Base-by-base conservation (phyloP, 148 eudicot species). In the Beta vulgaris region DNA sequence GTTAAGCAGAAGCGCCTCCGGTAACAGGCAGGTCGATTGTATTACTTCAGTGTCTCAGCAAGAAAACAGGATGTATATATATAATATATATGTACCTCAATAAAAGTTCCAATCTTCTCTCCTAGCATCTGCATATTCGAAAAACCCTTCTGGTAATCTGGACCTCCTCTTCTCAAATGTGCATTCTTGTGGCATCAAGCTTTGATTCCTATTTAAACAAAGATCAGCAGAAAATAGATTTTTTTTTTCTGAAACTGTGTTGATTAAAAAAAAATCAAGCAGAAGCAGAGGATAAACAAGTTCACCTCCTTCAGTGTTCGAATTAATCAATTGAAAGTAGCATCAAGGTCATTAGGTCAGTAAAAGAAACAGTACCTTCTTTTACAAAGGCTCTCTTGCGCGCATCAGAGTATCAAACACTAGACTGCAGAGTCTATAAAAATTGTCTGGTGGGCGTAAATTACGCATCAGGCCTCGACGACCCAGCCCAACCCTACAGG, bases 101-200 rank as follows among this genome's bases (percentile, higher is more conserved):
- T 87, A 26, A 97, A 97, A 73, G 92, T 83, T 78, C 99, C 99
- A 54, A 95, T 90, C 79, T 92, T 97, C 76, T 92, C 89, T 43
- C 93, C 99, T 37, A 95, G 90, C 67, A 74, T 31, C 64, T 97
- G 85, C 99, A 95, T 95, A 78, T 85, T 92, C 35, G 96, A 97
- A 8, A 95, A 89, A 78, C 99, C 99, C 81, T 77, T 92, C 75
- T 95, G 99, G 86, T 95, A 95, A 78, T 95, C 92, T 35, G 99
- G 99, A 78, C 99, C 99, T 73, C 99, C 99, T 89, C 99, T 87
- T 84, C 99, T 86, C 89, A 95, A 23, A 95, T 79, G 77, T 88
- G 87, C 99, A 95, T 90, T 77, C 88, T 84, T 36, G 9, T 10
- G 6, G 9, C 9, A 39, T 93, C 89, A 35, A 93, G 97, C 86